A percentile compares a stretch with the other conserved stretches of the same genome.
Conservation (phyloP, 495 filamentous ascomycete species). For the Penicillium nucicola region DNA sequence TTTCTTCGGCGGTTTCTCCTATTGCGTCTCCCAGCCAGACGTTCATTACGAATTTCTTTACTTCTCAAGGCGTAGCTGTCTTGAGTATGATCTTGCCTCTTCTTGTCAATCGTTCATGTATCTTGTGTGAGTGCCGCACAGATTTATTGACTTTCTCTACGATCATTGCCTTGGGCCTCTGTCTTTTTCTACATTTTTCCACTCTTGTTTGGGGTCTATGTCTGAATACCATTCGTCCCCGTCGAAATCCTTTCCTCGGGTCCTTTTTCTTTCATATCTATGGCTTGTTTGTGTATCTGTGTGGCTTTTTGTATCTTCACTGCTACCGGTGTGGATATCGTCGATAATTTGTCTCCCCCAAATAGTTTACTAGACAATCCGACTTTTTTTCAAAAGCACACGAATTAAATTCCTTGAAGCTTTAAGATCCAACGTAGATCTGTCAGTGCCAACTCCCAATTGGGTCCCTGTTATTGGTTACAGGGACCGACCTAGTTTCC, state of each 20-base stretch:
- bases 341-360: conserved; percentile 2
- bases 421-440: no score
- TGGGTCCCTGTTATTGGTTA: no score
- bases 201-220: conserved; percentile 10
- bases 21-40: conserved; percentile 16
- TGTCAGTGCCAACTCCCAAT: no score
- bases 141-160: conserved; percentile 31
- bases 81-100: conserved; percentile 35
- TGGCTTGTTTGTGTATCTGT: conserved; percentile 14
- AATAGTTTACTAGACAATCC: conserved; percentile 2
- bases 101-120: conserved; percentile 40
- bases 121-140: conserved; percentile 27
- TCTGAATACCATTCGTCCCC: conserved; percentile 23
- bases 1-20: conserved; percentile 14
- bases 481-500: no score
- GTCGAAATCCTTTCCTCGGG: conserved; percentile 21
- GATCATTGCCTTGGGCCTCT: conserved; percentile 19
- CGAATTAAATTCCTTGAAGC: no score
- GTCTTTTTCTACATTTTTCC: conserved; percentile 10
- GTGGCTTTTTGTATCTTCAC: conserved; percentile 8
- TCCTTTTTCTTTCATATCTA: conserved; percentile 14
- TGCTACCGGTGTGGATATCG: neutral
- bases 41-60: conserved; percentile 45
- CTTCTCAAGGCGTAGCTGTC: conserved; percentile 22
- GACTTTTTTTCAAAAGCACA: neutral